Base-by-base conservation (phyloP, 495 filamentous ascomycete species). In the Chlorociboria aeruginascens region DNA sequence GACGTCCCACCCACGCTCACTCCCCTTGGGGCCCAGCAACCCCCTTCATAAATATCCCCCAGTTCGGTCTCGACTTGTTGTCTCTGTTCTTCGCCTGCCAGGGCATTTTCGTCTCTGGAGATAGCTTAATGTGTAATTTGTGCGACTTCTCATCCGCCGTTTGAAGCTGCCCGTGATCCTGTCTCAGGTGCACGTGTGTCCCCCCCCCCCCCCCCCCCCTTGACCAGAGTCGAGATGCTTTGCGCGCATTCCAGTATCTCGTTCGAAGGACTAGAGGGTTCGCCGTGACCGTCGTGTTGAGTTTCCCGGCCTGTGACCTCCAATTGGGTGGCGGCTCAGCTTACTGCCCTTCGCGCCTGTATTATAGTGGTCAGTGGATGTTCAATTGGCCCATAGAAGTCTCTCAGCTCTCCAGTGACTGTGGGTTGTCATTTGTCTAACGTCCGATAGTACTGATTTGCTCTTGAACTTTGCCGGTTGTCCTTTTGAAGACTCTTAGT, bases 201-300 rank as follows among this genome's bases (percentile, higher is more conserved):
- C n/a, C n/a, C n/a, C n/a, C n/a, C n/a, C n/a, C n/a, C n/a, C n/a
- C n/a, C n/a, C n/a, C n/a, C n/a, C 48, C 47, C 49, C 8, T 39
- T 35, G 20, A 46, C 44, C 32, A 54, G 14, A 59, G 47, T 47
- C 56, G 53, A 59, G 56, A 59, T 59, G 56, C 56, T 56, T 53
- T 59, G 53, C 43, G 56, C 50, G 50, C 46, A n/a, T 40, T 55
- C 47, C 53, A 42, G 40, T 51, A 13, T 20, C 43, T 56, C 56
- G 52, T 51, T 51, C 47, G 56, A 59, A 53, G 52, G 52, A 44
- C 52, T 50, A 50, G 53, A 52, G 56, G 52, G 49, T 51, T 59
- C 56, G 38, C 49, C 49, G 52, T 49, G 46, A 40, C 41, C 31
- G n/a, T 52, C 44, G 45, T 55, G 52, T 48, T 58, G 42, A 58